Evolutionary conservation across 768 basidiomycete species (phyloP).

Genomic region (Coprinopsis sp.): DNA sequence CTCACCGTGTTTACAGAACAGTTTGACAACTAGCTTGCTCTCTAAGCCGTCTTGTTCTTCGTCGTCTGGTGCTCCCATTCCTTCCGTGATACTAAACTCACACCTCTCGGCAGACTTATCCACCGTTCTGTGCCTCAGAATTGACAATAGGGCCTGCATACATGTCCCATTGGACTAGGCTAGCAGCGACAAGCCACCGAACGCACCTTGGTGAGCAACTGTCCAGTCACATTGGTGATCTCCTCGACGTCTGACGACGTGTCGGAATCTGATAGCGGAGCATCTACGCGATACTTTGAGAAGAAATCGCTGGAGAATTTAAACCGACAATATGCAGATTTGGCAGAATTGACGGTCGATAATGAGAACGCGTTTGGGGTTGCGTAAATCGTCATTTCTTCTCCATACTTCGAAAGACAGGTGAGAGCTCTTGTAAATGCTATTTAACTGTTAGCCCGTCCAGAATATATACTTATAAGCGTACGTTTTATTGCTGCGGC

Average conservation of each 20-base stretch:
- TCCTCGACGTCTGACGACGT: slow-evolving; percentile 33
- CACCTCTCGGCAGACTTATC: slow-evolving; percentile 78
- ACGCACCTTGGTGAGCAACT: slow-evolving; percentile 64
- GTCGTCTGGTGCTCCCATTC: slow-evolving; percentile 29
- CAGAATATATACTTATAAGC: slow-evolving; percentile 11
- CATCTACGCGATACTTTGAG: slow-evolving; percentile 51
- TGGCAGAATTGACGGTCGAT: slow-evolving; percentile 73
- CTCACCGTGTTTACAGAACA: slow-evolving; percentile 82
- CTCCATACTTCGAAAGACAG: slow-evolving; percentile 79
- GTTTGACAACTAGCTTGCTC: slow-evolving; percentile 63
- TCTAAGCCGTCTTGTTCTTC: slow-evolving; percentile 60
- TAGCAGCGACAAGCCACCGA: neutral
- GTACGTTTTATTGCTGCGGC: slow-evolving; percentile 50
- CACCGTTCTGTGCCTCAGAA: slow-evolving; percentile 66
- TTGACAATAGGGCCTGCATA: slow-evolving; percentile 60
- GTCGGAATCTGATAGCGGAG: slow-evolving; percentile 11
- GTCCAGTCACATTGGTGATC: slow-evolving; percentile 47
- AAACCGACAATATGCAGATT: slow-evolving; percentile 80
- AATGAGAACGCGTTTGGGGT: slow-evolving; percentile 55
- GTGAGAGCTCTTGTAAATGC: slow-evolving; percentile 71
- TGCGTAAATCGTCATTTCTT: slow-evolving; percentile 70
- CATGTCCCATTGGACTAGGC: neutral
- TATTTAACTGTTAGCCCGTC: slow-evolving; percentile 25
- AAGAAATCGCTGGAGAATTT: slow-evolving; percentile 68
- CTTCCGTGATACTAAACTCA: slow-evolving; percentile 66